Base-by-base conservation (phyloP, 345 rosid genomes). In the Rhodomyrtus tomentosa region DNA sequence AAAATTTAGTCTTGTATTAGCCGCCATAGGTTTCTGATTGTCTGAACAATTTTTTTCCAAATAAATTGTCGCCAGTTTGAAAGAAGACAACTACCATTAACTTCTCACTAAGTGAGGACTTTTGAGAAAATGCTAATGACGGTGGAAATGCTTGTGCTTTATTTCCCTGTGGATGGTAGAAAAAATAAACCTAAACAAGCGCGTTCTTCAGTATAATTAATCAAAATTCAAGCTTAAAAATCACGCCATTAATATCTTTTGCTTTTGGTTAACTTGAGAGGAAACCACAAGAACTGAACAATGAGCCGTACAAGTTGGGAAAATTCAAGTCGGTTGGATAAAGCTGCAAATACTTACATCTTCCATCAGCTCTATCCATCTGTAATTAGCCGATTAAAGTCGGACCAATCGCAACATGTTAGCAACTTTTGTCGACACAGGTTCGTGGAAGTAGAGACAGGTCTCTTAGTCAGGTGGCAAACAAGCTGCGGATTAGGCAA, bases 11-110 rank as follows among this genome's bases (percentile, higher is more conserved):
- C 27, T 6, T 59, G 21, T 27, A 27, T 14, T 27, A 3, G 0
- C 2, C 32, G 0, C 0, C 0, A 27, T 56, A 5, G 16, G 18
- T 56, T 6, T 56, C 2, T 8, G 0, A 25, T 13, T 3, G 11
- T 56, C n/a, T 5, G 15, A 6, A 56, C 32, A 0, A 56, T n/a
- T 2, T 25, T 5, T 5, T n/a, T n/a, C 27, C 68, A n/a, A n/a
- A 56, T 0, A 58, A 58, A 58, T 13, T 58, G 14, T 58, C 38
- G 11, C 72, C 3, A 58, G 38, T 58, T 27, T 58, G 20, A 27
- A 58, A 27, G 72, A 58, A 27, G 72, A 27, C 10, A 14, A 58
- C 72, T 14, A 14, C 36, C 38, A 14, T 58, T 58, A 27, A 32
- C 73, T 59, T 59, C 38, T 59, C 7, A 8, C 73, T 27, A 59